Evolutionary conservation across 768 basidiomycete species (phyloP).

Genomic region (Chalciporus piperatus): DNA sequence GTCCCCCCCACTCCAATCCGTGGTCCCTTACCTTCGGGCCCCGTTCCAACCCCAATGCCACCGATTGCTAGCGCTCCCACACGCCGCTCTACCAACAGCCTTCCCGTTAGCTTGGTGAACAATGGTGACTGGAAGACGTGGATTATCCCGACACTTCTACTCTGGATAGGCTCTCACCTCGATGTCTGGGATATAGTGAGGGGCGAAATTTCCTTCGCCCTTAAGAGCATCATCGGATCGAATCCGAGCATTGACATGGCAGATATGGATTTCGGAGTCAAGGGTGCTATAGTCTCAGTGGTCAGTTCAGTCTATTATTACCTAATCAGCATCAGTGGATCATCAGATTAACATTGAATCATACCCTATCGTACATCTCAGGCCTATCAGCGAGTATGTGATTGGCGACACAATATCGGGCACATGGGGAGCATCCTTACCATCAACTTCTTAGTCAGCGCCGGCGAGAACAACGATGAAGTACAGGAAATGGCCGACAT

Average conservation of each 20-base stretch:
- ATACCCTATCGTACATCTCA: background rate
- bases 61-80: too few species aligned
- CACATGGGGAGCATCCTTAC: slow-evolving; percentile 1
- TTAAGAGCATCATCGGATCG: background rate
- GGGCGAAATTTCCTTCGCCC: background rate
- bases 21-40: too few species aligned
- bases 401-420: slow-evolving; percentile 2
- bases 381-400: background rate
- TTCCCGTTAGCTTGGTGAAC: background rate
- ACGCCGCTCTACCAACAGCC: background rate
- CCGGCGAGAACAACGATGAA: background rate
- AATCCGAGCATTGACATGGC: too few species aligned
- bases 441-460: background rate
- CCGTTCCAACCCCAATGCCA: too few species aligned
- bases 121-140: background rate
- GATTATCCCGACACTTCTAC: background rate
- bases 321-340: too few species aligned
- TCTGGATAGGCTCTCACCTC: background rate
- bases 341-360: too few species aligned
- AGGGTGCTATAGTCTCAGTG: too few species aligned
- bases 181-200: background rate
- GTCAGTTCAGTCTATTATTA: too few species aligned
- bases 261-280: too few species aligned
- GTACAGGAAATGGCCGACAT: background rate
- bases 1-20: too few species aligned